These are phyloP conservation scores for Bidens hawaiensis DNA, from an alignment of 140 eudicot species.

Conservation along the genomic window DNA sequence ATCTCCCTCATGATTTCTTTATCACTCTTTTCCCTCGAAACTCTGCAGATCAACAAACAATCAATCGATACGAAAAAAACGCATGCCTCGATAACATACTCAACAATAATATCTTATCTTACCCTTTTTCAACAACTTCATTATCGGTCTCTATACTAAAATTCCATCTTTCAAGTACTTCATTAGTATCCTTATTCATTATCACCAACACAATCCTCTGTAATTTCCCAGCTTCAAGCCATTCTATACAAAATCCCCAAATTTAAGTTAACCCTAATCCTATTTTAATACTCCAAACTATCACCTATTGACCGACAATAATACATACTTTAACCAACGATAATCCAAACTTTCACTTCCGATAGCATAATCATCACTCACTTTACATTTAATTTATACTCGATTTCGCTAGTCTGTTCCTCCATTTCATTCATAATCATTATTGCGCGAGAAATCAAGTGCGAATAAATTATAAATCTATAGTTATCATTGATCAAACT, in stretches of 20 bases:
- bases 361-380: too few relatives aligned
- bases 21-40: slow-evolving; percentile 91
- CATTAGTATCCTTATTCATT: slow-evolving; percentile 75
- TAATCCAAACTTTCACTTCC: too few relatives aligned
- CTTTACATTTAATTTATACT: too few relatives aligned
- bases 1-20: slow-evolving; percentile 99
- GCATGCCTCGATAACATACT: neutral
- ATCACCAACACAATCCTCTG: slow-evolving; percentile 86
- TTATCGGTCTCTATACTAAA: slow-evolving; percentile 78
- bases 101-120: slow-evolving; percentile 2
- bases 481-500: too few relatives aligned
- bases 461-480: too few relatives aligned
- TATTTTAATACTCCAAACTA: too few relatives aligned
- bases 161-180: slow-evolving; percentile 95
- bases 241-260: slow-evolving; percentile 35
- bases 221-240: slow-evolving; percentile 89
- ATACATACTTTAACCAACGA: too few relatives aligned
- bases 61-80: neutral
- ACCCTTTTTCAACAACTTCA: slow-evolving; percentile 93
- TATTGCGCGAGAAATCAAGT: too few relatives aligned
- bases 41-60: slow-evolving; percentile 35
- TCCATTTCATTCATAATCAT: too few relatives aligned
- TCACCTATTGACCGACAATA: too few relatives aligned
- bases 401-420: too few relatives aligned
- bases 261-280: neutral